Evolutionary conservation across 495 filamentous ascomycete species (phyloP), one percentile per base, ranked within the genome.

Genomic region (Pyrenula aspistea): DNA sequence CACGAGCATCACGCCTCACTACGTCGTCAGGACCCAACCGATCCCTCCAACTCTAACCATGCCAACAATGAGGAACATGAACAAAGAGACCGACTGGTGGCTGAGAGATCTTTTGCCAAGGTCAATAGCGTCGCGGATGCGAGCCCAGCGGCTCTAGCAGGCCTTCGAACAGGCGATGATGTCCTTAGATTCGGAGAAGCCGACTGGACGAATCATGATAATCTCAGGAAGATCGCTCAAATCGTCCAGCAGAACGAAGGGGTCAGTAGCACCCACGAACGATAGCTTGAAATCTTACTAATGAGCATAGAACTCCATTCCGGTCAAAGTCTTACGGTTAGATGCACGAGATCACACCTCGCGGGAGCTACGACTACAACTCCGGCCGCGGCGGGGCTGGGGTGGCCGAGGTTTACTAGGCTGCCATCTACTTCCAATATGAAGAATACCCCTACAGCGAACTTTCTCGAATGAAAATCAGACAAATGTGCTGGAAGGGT

Each of bases 201-300:
- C 21, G 85, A 89, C 62, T 84, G 77, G 71, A 71, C 83, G 54
- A 96, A 96, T 65, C 85, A 96, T 64, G 89, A 95, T 63, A 84
- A 81, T 57, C 79, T 99, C 15, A 79, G 77, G 55, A 94, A 86
- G 68, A 86, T 99, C 12, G 87, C 83, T 42, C 84, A 96, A 63
- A 79, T 83, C 31, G 91, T 97, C 10, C 82, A 87, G 61, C 83
- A 87, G 50, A 95, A 88, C 63, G 91, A 96, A 79, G 89, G 88
- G 62, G 92, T 96, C 83, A 73, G 89, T 76, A 66, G 53, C 56
- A 20, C 49, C 50, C 23, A 53, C 24, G 12, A 24, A 24, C 42
- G 36, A n/a, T 53, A 53, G 56, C 21, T 47, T 59, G 55, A 65
- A 65, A 52, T 61, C 47, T 20, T 31, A 50, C 57, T 56, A 50